Evolutionary conservation across 352 stramenopile species (phyloP).

Genomic region (Phytophthora citrophthora): DNA sequence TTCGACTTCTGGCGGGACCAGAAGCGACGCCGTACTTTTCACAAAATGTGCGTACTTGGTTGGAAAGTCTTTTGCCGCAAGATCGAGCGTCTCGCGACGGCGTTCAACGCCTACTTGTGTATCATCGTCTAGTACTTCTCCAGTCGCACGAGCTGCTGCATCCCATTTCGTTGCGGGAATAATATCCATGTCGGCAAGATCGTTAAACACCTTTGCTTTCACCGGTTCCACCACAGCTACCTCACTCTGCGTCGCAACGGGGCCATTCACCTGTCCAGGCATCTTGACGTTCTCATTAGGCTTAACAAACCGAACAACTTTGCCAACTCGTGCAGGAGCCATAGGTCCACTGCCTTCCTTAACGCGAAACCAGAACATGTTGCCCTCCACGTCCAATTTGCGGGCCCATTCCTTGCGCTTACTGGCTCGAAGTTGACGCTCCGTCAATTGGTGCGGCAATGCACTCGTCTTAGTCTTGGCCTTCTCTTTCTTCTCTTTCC

Average conservation of each 20-base stretch:
- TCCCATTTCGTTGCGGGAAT: conserved; percentile 43
- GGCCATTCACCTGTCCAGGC: conserved; percentile 30
- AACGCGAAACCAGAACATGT: conserved; percentile 62
- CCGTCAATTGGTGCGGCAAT: conserved; percentile 29
- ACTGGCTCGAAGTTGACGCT: conserved; percentile 43
- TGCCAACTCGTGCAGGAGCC: conserved; percentile 30
- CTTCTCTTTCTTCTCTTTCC: conserved; percentile 19
- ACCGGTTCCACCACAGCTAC: conserved; percentile 36
- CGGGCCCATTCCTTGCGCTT: conserved; percentile 65
- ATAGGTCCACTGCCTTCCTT: conserved; percentile 20
- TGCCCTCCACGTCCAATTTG: conserved; percentile 59
- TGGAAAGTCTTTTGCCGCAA: conserved; percentile 49
- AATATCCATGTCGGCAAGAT: conserved; percentile 46
- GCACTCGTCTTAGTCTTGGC: not conserved
- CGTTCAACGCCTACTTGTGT: conserved; percentile 36
- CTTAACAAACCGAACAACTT: conserved; percentile 39
- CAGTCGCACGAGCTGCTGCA: conserved; percentile 36
- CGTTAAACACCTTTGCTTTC: conserved; percentile 40
- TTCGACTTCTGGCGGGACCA: conserved; percentile 50
- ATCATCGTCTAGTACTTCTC: conserved; percentile 38
- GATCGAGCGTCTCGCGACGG: conserved; percentile 34
- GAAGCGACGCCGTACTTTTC: conserved; percentile 35
- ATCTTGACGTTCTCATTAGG: conserved; percentile 35
- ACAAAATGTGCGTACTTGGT: conserved; percentile 64
- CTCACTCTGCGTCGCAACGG: conserved; percentile 30